phyloP scores from a whole-genome alignment of 495 filamentous ascomycete species.

The Penicillium flavigenum region DNA sequence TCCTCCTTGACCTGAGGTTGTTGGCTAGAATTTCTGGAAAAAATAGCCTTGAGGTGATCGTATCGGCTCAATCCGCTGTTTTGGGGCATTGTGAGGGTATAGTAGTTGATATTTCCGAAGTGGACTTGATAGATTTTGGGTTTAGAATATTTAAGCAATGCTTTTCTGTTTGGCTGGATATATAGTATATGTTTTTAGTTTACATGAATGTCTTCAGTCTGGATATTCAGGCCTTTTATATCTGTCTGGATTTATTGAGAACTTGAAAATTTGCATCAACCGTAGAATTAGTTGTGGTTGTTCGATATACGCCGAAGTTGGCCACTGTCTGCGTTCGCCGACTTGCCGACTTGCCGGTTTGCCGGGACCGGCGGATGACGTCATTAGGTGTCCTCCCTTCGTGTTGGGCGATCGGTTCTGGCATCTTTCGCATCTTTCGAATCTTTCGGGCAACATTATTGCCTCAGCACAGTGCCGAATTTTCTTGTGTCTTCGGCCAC shows the following conservation, averaged over 20 bases:
- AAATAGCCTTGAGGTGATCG: slow-evolving; percentile 7
- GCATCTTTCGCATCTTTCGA: neutral
- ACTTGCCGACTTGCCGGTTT: neutral
- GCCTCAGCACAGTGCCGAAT: neutral
- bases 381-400: neutral
- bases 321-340: neutral
- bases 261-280: neutral
- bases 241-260: neutral
- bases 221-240: neutral
- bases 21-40: slow-evolving; percentile 4
- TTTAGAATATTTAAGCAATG: neutral
- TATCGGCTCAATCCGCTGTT: neutral
- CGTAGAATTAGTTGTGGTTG: neutral
- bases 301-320: neutral
- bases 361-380: slow-evolving; percentile 8
- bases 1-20: slow-evolving; percentile 5
- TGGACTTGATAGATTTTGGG: neutral
- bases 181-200: neutral
- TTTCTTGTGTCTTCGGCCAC: neutral
- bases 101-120: neutral
- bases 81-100: slow-evolving; percentile 3
- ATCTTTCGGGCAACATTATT: slow-evolving; percentile 1
- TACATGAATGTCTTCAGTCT: neutral
- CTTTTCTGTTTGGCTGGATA: neutral
- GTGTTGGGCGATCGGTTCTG: no score